Percentiles rank a stretch among this genome's conserved stretches.
Evolutionary conservation across 2,329 filamentous ascomycete species (phyloP).

Genomic region (Sclerotinia borealis): DNA sequence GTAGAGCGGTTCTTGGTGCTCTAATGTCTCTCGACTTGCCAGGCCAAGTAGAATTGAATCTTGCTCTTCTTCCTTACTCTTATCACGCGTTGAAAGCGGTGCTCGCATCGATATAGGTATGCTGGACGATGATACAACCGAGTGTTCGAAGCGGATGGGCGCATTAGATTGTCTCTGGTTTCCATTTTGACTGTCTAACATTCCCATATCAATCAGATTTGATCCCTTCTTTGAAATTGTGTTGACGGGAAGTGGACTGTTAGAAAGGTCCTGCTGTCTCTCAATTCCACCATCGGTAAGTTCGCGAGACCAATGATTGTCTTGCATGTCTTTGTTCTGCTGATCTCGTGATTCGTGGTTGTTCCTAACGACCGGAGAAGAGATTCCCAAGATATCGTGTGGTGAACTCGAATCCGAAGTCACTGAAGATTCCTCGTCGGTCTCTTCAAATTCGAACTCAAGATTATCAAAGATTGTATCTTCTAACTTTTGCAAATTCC

Average conservation of each 20-base stretch:
- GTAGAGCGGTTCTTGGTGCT: background rate
- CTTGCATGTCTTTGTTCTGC: background rate
- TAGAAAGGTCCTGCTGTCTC: background rate
- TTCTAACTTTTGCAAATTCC: constrained; percentile 21
- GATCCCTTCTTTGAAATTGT: background rate
- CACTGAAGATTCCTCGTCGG: constrained; percentile 8
- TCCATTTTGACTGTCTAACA: background rate
- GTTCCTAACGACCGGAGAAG: background rate
- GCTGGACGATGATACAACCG: background rate
- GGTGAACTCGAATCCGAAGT: background rate
- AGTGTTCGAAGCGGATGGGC: background rate
- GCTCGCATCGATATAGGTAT: background rate
- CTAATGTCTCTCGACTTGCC: too few species aligned
- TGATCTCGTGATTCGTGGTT: background rate
- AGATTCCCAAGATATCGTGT: background rate
- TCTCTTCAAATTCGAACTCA: constrained; percentile 16
- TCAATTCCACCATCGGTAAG: background rate
- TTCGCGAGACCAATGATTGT: accelerated
- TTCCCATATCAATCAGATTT: background rate
- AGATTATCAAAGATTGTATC: constrained; percentile 16
- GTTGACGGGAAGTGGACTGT: accelerated
- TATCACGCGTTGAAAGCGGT: background rate
- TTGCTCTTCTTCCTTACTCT: background rate
- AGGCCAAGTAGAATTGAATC: background rate
- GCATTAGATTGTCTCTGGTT: background rate